phyloP scores from a whole-genome alignment of 176 grass and related monocot genomes.

The bread wheat (Triticum aestivum) region IWGSC_CS_RefSeq_v2.1 NC_057799.1:31412776-31413275 shows the following conservation, averaged over 20 bases:
- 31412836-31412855: constrained; percentile 23
- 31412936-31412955: constrained; percentile 19
- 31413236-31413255: background rate
- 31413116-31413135: too few relatives aligned
- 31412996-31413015: constrained; percentile 18
- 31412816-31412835: background rate
- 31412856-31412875: constrained; percentile 39
- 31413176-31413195: background rate
- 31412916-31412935: background rate
- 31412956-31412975: constrained; percentile 34
- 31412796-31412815: background rate
- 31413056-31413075: constrained; percentile 30
- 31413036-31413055: constrained; percentile 36
- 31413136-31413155: too few relatives aligned
- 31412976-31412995: constrained; percentile 20
- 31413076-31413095: background rate
- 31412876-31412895: constrained; percentile 17
- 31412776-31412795: background rate
- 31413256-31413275: constrained; percentile 3
- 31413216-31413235: constrained; percentile 13
- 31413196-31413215: constrained; percentile 34
- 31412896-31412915: constrained; percentile 19
- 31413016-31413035: background rate
- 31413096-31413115: too few relatives aligned
- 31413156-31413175: too few relatives aligned